Evolutionary conservation across 805 yeast genomes (phyloP), one percentile per base, ranked within the genome.

Genomic region (Schwanniomyces yamadae): DNA sequence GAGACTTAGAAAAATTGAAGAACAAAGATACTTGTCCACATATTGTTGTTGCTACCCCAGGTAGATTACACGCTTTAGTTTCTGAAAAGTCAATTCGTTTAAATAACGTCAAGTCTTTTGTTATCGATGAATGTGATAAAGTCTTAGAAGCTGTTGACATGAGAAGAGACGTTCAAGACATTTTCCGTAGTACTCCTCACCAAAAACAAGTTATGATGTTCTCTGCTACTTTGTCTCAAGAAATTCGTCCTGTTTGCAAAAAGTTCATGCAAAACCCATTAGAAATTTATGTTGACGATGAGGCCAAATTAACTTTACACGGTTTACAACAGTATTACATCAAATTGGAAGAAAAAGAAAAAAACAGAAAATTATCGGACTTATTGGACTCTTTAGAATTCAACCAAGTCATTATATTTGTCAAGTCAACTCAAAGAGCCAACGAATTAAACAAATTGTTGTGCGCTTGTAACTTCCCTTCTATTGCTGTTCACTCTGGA

Each of bases 181-280:
- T 93, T 48, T 91, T 93, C 81, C 83, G 96, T 66, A 86, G 86
- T 43, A 91, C 99, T 34, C 99, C 99, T 49, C 95, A 86, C 69
- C 96, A 91, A 64, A 91, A 91, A 70, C 99, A 91, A 73, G 98
- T 93, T 39, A 90, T 93, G 98, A 91, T 91, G 96, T 91, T 91
- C 68, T 85, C 96, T 42, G 99, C 99, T 49, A 91, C 99, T 38
- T 76, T 91, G 54, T 81, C 95, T 31, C 86, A 79, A 60, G 98
- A 91, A 60, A 88, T 91, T 57, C 85, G 96, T 66, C 96, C 96
- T 44, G 81, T 93, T 41, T 91, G 97, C 75, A 91, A 90, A 75
- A 89, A 91, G 72, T 91, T 93, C 73, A 86, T 93, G 90, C 96
- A 91, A 71, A 89, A 86, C 55, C 98, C 99, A 48, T 77, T 93